Evolutionary conservation across 73 alveolate species (phyloP), one percentile per base, ranked within the genome.

Genomic region (Paramecium octaurelia): DNA sequence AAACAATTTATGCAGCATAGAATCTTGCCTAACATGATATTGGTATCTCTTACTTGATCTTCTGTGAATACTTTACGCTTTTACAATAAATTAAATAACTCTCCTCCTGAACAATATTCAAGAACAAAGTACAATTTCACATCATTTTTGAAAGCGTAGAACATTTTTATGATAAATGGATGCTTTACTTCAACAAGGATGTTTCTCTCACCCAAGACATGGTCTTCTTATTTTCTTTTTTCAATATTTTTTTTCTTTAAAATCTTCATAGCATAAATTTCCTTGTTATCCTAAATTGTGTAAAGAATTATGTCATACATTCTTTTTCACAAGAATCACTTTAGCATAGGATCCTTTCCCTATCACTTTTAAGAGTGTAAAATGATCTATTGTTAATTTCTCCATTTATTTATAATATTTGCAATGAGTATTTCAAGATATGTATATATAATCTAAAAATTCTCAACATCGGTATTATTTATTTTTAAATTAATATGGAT

Each of bases 21-120:
- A 92, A 92, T 64, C 93, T 92, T 34, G 95, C 92, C 86, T 77
- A 38, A 23, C 16, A 12, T 64, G 29, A 34, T 57, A 11, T 50
- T 16, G 18, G 0, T 36, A 23, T 34, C n/a, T 29, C 1, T 14
- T 73, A 73, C 87, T 44, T 80, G 24, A 44, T 80, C 91, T 42
- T 89, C 94, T 46, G 64, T 89, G 14, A 89, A 89, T 20, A 77
- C 88, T 59, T 43, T 58, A 10, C 95, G 11, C 42, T 92, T 94
- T 16, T 95, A 59, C 90, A 92, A 86, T 14, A 96, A 92, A 86
- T 97, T 94, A 93, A 97, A 95, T 40, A 97, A 93, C 54, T 97
- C 99, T 23, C 99, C 99, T n/a, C 97, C 96, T 57, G 98, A 97
- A 75, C 99, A 97, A 94, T 96, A 97, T 84, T 98, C 99, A 89